A percentile compares a stretch with the other conserved stretches of the same genome.
These are phyloP conservation scores for Botrytis pseudocinerea DNA, from an alignment of 2,329 filamentous ascomycete genomes.

Conservation along the genomic window DNA sequence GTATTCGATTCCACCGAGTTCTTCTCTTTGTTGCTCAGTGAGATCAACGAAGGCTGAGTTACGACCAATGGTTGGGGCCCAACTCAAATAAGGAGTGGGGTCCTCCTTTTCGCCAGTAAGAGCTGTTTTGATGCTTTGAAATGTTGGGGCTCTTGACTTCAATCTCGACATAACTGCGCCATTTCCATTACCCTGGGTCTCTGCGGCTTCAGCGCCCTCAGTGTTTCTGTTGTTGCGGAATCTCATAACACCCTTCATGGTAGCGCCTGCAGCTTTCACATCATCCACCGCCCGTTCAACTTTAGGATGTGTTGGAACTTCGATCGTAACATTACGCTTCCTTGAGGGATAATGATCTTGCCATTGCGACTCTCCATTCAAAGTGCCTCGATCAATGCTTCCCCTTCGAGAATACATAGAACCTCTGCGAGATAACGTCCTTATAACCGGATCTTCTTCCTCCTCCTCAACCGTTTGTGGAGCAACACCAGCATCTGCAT, in stretches of 20 bases:
- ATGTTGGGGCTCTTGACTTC: slow-evolving; percentile 45
- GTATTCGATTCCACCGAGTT: slow-evolving; percentile 95
- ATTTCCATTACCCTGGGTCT: slow-evolving; percentile 39
- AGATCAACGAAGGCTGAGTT: slow-evolving; percentile 92
- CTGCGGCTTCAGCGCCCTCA: slow-evolving; percentile 38
- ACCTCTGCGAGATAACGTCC: slow-evolving; percentile 28
- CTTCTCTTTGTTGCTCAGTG: slow-evolving; percentile 87
- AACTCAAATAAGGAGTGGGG: slow-evolving; percentile 84
- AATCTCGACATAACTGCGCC: slow-evolving; percentile 23
- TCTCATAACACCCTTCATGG: slow-evolving; percentile 41
- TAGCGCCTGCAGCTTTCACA: slow-evolving; percentile 31
- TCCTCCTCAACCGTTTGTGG: slow-evolving; percentile 57
- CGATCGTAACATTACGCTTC: slow-evolving; percentile 39
- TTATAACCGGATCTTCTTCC: slow-evolving; percentile 31
- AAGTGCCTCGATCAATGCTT: slow-evolving; percentile 22
- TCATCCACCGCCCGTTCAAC: slow-evolving; percentile 40
- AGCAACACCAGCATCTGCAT: slow-evolving; percentile 79
- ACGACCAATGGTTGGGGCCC: slow-evolving; percentile 85
- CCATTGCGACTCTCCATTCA: slow-evolving; percentile 35
- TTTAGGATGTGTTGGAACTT: slow-evolving; percentile 23
- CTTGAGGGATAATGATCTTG: slow-evolving; percentile 29
- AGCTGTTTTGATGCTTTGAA: slow-evolving; percentile 56
- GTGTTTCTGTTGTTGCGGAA: slow-evolving; percentile 48
- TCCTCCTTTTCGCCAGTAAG: slow-evolving; percentile 50
- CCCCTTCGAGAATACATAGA: slow-evolving; percentile 27